A percentile compares a stretch with the other conserved stretches of the same genome.
phyloP scores from a whole-genome alignment of 495 filamentous ascomycete species.

The Corynascus novoguineensis region DNA sequence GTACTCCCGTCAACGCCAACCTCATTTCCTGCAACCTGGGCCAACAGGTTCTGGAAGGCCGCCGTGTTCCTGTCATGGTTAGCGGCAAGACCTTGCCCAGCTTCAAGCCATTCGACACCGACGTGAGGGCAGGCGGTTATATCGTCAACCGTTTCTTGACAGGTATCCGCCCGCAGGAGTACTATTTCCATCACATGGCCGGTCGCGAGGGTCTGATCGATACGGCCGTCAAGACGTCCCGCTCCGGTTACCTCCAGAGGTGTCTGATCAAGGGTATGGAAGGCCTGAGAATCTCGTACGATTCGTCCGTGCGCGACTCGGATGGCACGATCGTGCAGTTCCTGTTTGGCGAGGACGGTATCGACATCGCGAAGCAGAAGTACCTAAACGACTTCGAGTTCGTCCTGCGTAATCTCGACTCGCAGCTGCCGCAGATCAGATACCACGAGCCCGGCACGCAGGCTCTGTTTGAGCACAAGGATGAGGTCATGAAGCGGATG shows the following conservation, averaged over 20 bases:
- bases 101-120: conserved; percentile 86
- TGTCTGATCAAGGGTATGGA: conserved; percentile 99
- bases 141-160: conserved; percentile 96
- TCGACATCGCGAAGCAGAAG: conserved; percentile 91
- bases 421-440: conserved; percentile 45
- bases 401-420: conserved; percentile 67
- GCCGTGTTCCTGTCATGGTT: conserved; percentile 94
- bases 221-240: conserved; percentile 96
- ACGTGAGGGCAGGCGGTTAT: conserved; percentile 88
- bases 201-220: conserved; percentile 98
- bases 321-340: conserved; percentile 94
- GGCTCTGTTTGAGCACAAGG: conserved; percentile 41
- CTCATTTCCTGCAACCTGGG: conserved; percentile 97
- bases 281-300: conserved; percentile 84
- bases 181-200: conserved; percentile 99
- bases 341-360: conserved; percentile 91
- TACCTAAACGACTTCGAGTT: conserved; percentile 90
- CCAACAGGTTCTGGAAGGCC: conserved; percentile 93
- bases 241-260: conserved; percentile 94
- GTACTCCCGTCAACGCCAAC: conserved; percentile 86
- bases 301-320: conserved; percentile 86
- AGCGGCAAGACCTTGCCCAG: conserved; percentile 95
- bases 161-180: conserved; percentile 93
- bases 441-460: conserved; percentile 35
- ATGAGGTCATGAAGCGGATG: conserved; percentile 67